These are phyloP conservation scores for Boletus sp. DNA, from an alignment of 1,284 basidiomycete species.

Conservation along the genomic window DNA sequence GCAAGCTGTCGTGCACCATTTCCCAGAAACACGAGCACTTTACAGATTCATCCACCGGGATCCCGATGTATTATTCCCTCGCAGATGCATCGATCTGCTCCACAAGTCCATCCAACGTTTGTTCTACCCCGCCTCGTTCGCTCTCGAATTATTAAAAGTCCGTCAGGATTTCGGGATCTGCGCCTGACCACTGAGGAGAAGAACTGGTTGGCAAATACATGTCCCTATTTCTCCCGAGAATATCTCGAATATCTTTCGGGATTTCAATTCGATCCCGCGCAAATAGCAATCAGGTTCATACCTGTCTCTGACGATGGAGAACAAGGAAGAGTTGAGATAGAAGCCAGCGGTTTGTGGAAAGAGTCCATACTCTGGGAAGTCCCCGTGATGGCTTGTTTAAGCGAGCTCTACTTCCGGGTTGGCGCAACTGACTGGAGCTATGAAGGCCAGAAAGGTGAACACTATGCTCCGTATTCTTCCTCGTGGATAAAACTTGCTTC, in stretches of 20 bases:
- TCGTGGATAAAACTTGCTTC: background rate
- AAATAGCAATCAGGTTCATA: slow-evolving; percentile 71
- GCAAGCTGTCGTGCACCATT: slow-evolving; percentile 85
- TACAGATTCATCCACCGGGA: slow-evolving; percentile 91
- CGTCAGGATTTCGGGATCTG: slow-evolving; percentile 68
- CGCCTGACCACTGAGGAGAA: slow-evolving; percentile 64
- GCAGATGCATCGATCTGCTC: slow-evolving; percentile 67
- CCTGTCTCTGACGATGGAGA: slow-evolving; percentile 50
- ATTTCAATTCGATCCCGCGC: slow-evolving; percentile 79
- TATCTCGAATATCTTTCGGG: slow-evolving; percentile 79
- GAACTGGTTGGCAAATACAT: slow-evolving; percentile 64
- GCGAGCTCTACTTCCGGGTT: slow-evolving; percentile 71
- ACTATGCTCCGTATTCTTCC: background rate
- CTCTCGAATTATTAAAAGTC: background rate
- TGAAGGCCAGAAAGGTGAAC: slow-evolving; percentile 72
- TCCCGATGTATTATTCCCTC: slow-evolving; percentile 68
- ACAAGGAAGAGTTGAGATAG: slow-evolving; percentile 73
- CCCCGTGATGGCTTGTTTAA: slow-evolving; percentile 87
- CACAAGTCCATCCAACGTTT: slow-evolving; percentile 64
- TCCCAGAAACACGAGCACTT: slow-evolving; percentile 64
- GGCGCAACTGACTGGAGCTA: slow-evolving; percentile 83
- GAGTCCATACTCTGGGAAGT: slow-evolving; percentile 97
- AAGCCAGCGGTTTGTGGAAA: slow-evolving; percentile 76
- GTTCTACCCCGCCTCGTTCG: background rate
- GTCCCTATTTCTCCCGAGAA: slow-evolving; percentile 71